Conservation (phyloP, 2,329 filamentous ascomycete species). For the Penicillium sp. region DNA sequence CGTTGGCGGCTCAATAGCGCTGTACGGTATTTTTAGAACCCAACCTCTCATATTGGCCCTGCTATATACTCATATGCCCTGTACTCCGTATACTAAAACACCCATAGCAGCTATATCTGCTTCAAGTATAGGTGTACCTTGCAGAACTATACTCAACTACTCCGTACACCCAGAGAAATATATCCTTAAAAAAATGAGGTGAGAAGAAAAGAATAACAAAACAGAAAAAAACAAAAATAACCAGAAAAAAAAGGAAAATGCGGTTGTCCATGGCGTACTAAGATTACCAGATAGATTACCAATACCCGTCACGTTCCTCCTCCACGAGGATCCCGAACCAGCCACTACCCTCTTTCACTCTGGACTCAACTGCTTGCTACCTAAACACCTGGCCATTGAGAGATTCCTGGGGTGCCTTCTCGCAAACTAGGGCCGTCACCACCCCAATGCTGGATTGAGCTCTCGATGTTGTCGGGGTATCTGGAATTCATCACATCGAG, state of each 20-base stretch:
- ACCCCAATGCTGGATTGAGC: not conserved
- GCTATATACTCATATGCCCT: no score
- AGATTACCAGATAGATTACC: not conserved
- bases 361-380: not conserved
- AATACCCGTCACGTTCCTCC: constrained; percentile 22
- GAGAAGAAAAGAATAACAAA: not conserved
- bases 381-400: not conserved
- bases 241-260: not conserved
- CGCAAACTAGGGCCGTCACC: not conserved
- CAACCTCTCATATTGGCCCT: no score
- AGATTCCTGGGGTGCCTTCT: no score
- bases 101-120: no score
- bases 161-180: no score
- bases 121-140: no score
- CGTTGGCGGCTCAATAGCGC: not conserved
- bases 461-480: constrained; percentile 3
- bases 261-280: not conserved
- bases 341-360: constrained; percentile 21
- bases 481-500: constrained; percentile 2
- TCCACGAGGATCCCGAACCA: constrained; percentile 29
- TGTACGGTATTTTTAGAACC: no score
- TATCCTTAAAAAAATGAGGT: no score
- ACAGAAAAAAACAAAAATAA: not conserved
- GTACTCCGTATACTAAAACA: no score
- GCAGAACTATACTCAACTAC: no score